phyloP scores from a whole-genome alignment of 208 protist genomes.

The Herpetomonas tarakana region DNA sequence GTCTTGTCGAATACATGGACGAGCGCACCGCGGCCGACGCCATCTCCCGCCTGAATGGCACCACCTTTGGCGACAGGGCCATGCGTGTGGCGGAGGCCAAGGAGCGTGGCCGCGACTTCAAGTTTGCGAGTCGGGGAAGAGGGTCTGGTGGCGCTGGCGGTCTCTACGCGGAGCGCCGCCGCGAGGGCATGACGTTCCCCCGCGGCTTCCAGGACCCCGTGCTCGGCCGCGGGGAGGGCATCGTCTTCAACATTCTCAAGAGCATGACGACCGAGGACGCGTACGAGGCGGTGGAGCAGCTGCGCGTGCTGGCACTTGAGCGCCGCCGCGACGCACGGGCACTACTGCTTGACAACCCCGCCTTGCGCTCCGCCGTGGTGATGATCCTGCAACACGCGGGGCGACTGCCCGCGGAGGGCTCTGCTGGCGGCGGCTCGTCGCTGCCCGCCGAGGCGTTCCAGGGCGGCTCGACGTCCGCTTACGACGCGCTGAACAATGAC shows the following conservation, averaged over 20 bases:
- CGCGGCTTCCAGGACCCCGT: constrained; percentile 56
- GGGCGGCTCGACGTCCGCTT: neutral
- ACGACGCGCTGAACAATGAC: constrained; percentile 5
- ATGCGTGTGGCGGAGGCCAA: constrained; percentile 63
- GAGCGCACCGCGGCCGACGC: constrained; percentile 67
- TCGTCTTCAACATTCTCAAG: constrained; percentile 50
- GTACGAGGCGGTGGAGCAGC: constrained; percentile 88
- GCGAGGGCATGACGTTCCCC: constrained; percentile 48
- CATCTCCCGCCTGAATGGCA: constrained; percentile 70
- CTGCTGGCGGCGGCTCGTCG: neutral
- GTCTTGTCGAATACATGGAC: constrained; percentile 82
- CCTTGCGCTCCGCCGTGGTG: constrained; percentile 63
- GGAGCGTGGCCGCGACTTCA: constrained; percentile 7
- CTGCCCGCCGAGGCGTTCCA: constrained; percentile 59
- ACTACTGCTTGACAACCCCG: constrained; percentile 66
- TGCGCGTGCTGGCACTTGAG: constrained; percentile 79
- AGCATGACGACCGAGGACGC: constrained; percentile 54
- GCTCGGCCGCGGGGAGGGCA: constrained; percentile 51
- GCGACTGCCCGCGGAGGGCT: constrained; percentile 29
- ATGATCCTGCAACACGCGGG: constrained; percentile 86
- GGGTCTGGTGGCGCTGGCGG: constrained; percentile 3
- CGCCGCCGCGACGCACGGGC: constrained; percentile 52
- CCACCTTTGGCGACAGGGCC: constrained; percentile 56
- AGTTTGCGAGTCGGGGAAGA: constrained; percentile 1
- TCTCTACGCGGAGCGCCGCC: constrained; percentile 25